Evolutionary conservation across 805 yeast genomes (phyloP).

Genomic region (Monosporozyma unispora): DNA sequence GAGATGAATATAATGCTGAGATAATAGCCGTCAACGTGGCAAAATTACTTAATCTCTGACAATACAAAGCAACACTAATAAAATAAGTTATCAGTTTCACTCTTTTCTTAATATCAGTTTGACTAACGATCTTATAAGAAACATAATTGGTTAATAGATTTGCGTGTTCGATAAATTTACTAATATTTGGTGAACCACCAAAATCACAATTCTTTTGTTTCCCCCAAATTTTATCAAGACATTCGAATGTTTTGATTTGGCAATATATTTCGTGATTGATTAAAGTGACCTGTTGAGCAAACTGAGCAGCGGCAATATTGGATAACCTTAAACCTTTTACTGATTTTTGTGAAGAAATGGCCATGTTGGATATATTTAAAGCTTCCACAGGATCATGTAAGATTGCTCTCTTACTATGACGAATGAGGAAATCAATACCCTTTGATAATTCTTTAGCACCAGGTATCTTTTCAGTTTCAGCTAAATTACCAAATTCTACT

Average conservation of each 20-base stretch:
- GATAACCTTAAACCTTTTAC: conserved; percentile 40
- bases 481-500: conserved; percentile 35
- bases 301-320: conserved; percentile 63
- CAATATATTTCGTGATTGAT: conserved; percentile 61
- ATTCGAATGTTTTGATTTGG: conserved; percentile 64
- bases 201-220: conserved; percentile 43
- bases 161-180: conserved; percentile 61
- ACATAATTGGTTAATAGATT: conserved; percentile 78
- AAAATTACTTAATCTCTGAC: conserved; percentile 68
- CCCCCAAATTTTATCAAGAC: conserved; percentile 71
- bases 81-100: conserved; percentile 63
- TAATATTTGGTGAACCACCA: conserved; percentile 46
- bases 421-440: conserved; percentile 17
- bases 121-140: conserved; percentile 61
- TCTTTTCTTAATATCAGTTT: conserved; percentile 55
- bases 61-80: conserved; percentile 69
- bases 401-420: background rate
- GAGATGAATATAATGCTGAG: conserved; percentile 79
- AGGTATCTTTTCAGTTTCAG: conserved; percentile 35
- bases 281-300: conserved; percentile 81
- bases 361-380: background rate
- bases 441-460: conserved; percentile 35
- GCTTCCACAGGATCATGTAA: background rate
- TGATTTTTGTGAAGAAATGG: background rate
- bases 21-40: conserved; percentile 89